phyloP scores from a whole-genome alignment of 345 rosid species.

The Syzygium jambos region DNA sequence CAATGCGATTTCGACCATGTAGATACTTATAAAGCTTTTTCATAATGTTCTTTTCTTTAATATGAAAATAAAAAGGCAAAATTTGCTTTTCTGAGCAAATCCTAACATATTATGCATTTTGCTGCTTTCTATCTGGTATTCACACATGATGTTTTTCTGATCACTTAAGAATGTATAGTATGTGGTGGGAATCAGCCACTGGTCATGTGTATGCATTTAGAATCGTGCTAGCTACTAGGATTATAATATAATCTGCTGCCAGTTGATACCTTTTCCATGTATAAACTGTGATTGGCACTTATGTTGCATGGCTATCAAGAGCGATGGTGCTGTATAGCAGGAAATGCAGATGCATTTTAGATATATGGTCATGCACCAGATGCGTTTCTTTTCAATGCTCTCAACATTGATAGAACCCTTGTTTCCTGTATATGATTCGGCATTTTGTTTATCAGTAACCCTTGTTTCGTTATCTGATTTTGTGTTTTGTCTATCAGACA shows the following conservation, averaged over 20 bases:
- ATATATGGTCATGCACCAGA: neutral
- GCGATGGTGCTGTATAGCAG: neutral
- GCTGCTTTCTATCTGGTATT: neutral
- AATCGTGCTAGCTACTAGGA: neutral
- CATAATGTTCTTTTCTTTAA: neutral
- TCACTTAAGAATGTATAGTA: neutral
- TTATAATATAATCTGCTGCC: neutral
- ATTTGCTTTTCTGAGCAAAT: neutral
- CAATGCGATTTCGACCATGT: neutral
- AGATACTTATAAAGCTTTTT: neutral
- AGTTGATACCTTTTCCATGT: neutral
- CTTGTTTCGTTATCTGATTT: constrained; percentile 6
- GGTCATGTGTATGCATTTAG: neutral
- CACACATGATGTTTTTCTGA: neutral
- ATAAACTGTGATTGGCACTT: neutral
- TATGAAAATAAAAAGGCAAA: neutral
- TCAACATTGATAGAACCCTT: neutral
- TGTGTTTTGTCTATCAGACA: constrained; percentile 37
- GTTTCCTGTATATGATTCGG: neutral
- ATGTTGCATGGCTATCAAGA: neutral
- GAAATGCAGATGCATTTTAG: neutral
- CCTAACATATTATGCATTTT: neutral
- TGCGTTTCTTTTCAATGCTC: neutral
- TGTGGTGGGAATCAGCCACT: neutral
- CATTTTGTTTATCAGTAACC: neutral